Conservation (phyloP, 306 rosid genomes). For the Vigna unguiculata region DNA sequence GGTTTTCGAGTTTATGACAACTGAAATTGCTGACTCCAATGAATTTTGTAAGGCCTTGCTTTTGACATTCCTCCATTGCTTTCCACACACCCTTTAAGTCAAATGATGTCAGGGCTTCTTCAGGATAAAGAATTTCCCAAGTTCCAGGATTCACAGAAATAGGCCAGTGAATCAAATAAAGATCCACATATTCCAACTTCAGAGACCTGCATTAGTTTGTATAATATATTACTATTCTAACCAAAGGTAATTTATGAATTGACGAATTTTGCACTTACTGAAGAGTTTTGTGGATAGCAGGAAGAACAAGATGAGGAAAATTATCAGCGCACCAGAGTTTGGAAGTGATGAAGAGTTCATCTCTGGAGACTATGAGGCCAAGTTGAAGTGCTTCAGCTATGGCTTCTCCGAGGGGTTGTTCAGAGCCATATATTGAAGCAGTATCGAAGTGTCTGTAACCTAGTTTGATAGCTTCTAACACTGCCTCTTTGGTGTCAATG, state of each 20-base stretch:
- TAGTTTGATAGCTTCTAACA: conserved; percentile 35
- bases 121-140: background rate
- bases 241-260: background rate
- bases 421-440: conserved; percentile 37
- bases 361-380: conserved; percentile 27
- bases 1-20: conserved; percentile 32
- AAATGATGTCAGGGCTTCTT: conserved; percentile 32
- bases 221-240: too few relatives aligned
- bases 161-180: conserved; percentile 51
- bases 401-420: conserved; percentile 40
- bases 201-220: conserved; percentile 36
- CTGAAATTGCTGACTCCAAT: conserved; percentile 48
- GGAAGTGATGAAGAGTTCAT: conserved; percentile 47
- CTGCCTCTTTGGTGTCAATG: background rate
- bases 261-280: background rate
- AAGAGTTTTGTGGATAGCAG: conserved; percentile 35
- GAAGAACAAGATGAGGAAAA: conserved; percentile 31
- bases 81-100: conserved; percentile 66
- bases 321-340: conserved; percentile 39
- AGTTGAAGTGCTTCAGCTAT: conserved; percentile 41
- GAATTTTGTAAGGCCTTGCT: conserved; percentile 34
- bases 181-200: conserved; percentile 43
- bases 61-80: conserved; percentile 65
- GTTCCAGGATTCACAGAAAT: conserved; percentile 28
- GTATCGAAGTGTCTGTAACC: conserved; percentile 45